These are phyloP conservation scores for Arthrocladium fulminans DNA, from an alignment of 2,329 filamentous ascomycete species.

Conservation along the genomic window DNA sequence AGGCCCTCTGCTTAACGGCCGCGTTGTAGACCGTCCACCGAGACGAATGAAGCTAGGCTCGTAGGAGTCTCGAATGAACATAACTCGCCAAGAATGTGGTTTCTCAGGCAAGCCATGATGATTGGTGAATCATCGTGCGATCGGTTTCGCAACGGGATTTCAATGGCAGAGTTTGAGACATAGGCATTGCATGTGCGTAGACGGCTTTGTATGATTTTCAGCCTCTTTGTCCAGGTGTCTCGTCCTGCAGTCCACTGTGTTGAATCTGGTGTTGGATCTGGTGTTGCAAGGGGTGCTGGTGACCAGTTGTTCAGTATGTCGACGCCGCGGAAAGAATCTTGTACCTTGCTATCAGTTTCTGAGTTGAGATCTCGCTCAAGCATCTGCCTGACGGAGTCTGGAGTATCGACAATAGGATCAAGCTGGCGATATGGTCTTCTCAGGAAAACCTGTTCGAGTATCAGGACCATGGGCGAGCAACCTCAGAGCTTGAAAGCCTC, in stretches of 20 bases:
- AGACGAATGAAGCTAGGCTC: constrained; percentile 56
- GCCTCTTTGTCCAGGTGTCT: constrained; percentile 59
- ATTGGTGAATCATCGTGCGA: constrained; percentile 54
- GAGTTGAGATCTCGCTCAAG: constrained; percentile 42
- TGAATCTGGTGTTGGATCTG: constrained; percentile 50
- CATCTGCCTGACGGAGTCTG: constrained; percentile 44
- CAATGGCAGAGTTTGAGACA: constrained; percentile 64
- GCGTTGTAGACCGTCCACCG: constrained; percentile 61
- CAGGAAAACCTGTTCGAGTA: constrained; percentile 46
- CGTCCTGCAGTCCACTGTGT: constrained; percentile 63
- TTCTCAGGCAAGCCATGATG: constrained; percentile 76
- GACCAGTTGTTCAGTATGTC: constrained; percentile 52
- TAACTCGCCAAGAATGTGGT: constrained; percentile 80
- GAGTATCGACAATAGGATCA: constrained; percentile 35
- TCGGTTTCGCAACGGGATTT: constrained; percentile 55
- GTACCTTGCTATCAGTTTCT: constrained; percentile 30
- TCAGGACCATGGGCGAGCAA: constrained; percentile 53
- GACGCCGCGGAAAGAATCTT: constrained; percentile 37
- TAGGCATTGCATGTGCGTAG: constrained; percentile 75
- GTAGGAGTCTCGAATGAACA: constrained; percentile 53
- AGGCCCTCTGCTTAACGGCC: constrained; percentile 55
- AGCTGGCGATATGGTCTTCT: constrained; percentile 34
- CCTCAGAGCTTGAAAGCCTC: constrained; percentile 33
- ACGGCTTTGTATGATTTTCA: constrained; percentile 76
- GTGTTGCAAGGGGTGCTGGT: constrained; percentile 29